A percentile compares a stretch with the other conserved stretches of the same genome.
Conservation (phyloP, 2,329 filamentous ascomycete species). For the Fusarium papillatum region DNA sequence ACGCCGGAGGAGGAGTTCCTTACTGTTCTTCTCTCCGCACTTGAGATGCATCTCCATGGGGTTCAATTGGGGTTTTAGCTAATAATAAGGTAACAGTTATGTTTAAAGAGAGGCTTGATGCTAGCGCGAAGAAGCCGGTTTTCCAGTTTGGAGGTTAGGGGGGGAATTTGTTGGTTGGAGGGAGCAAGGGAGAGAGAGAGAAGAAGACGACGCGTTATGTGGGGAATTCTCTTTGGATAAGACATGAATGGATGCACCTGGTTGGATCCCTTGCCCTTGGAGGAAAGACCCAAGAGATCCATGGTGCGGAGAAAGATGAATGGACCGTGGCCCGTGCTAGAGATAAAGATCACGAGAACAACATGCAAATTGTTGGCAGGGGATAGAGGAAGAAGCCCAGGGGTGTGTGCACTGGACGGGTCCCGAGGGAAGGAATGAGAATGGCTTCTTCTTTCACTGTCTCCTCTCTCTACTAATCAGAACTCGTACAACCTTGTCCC, state of each 20-base stretch:
- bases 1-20: neutral
- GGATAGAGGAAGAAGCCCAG: neutral
- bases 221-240: neutral
- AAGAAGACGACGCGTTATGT: neutral
- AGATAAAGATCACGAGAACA: constrained; percentile 37
- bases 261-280: neutral
- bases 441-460: neutral
- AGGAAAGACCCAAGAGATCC: neutral
- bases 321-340: neutral
- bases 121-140: neutral
- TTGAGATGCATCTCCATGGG: constrained; percentile 2
- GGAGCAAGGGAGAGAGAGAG: constrained; percentile 2
- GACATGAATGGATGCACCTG: constrained; percentile 5
- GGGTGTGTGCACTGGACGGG: constrained; percentile 5
- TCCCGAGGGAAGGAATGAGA: neutral
- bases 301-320: constrained; percentile 7
- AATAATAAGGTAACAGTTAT: constrained; percentile 38
- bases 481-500: constrained; percentile 8
- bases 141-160: constrained; percentile 1
- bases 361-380: constrained; percentile 9
- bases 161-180: constrained; percentile 5
- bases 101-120: constrained; percentile 28
- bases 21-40: constrained; percentile 20
- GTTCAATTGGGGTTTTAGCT: constrained; percentile 36
- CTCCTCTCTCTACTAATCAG: neutral